Percentiles rank a stretch among this genome's conserved stretches.
phyloP scores from a whole-genome alignment of 495 filamentous ascomycete species.

The Chaetomium tenue region DNA sequence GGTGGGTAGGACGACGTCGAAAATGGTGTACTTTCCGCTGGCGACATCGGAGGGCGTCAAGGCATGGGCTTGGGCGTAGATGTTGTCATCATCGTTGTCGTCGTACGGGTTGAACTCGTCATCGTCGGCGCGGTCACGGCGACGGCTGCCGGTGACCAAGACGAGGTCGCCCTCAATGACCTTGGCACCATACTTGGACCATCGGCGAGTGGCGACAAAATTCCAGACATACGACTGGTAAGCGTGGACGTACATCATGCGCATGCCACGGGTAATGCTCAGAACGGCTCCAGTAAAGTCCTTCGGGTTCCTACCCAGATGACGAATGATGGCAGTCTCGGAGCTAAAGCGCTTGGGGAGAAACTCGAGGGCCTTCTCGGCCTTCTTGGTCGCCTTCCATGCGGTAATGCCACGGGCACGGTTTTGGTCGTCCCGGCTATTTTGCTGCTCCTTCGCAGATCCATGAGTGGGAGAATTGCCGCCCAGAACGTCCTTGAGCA shows the following conservation, averaged over 20 bases:
- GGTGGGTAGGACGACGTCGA: conserved; percentile 89
- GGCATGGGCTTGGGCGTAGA: conserved; percentile 71
- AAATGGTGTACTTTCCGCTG: conserved; percentile 75
- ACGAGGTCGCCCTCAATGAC: conserved; percentile 88
- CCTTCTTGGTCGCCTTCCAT: conserved; percentile 60
- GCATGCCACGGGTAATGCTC: conserved; percentile 71
- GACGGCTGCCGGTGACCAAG: conserved; percentile 47
- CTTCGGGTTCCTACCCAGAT: conserved; percentile 50
- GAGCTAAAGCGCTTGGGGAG: conserved; percentile 82
- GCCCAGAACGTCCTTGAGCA: conserved; percentile 29
- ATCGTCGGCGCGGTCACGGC: conserved; percentile 40
- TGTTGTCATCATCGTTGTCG: conserved; percentile 50
- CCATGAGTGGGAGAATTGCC: conserved; percentile 3
- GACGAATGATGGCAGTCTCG: conserved; percentile 72
- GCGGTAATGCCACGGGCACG: conserved; percentile 72
- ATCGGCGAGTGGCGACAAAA: conserved; percentile 71
- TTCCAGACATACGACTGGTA: conserved; percentile 97
- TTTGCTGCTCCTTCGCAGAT: conserved; percentile 10
- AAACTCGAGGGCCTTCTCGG: conserved; percentile 56
- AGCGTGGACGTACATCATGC: conserved; percentile 93
- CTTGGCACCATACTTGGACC: conserved; percentile 63
- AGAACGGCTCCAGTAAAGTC: conserved; percentile 80
- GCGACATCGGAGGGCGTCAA: conserved; percentile 74
- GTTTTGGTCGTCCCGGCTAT: conserved; percentile 62
- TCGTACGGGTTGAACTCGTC: conserved; percentile 53